A percentile compares a stretch with the other conserved stretches of the same genome.
phyloP scores from a whole-genome alignment of 1,284 basidiomycete species.

The Farysia itapuensis region DNA sequence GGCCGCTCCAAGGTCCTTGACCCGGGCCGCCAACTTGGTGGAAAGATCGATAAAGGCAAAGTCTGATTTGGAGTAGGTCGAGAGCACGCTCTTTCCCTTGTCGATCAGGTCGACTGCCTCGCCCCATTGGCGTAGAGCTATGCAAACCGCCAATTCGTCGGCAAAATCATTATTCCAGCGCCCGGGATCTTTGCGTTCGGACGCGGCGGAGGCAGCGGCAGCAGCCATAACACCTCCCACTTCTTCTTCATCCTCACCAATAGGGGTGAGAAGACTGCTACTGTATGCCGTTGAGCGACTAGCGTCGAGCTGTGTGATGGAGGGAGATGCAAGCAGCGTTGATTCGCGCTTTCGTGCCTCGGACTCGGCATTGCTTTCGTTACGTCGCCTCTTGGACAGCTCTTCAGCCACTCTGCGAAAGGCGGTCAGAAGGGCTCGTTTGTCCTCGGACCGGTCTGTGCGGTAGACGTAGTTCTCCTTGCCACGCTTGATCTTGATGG shows the following conservation, averaged over 20 bases:
- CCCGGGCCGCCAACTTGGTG: conserved; percentile 16
- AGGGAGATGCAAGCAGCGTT: conserved; percentile 18
- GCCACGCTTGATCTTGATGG: conserved; percentile 89
- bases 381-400: conserved; percentile 78
- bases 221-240: conserved; percentile 16
- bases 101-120: conserved; percentile 81
- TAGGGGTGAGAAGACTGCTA: conserved; percentile 10
- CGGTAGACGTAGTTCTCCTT: conserved; percentile 93
- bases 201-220: conserved; percentile 22
- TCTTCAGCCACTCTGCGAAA: conserved; percentile 92
- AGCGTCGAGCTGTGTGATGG: background rate
- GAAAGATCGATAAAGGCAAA: conserved; percentile 21
- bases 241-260: conserved; percentile 8
- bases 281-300: too few relatives aligned
- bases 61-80: conserved; percentile 63
- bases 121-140: conserved; percentile 85
- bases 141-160: conserved; percentile 86
- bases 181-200: conserved; percentile 58
- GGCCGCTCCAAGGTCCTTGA: conserved; percentile 67
- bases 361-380: conserved; percentile 72
- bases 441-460: conserved; percentile 77
- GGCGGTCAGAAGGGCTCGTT: conserved; percentile 79
- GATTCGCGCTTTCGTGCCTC: conserved; percentile 34
- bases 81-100: conserved; percentile 71
- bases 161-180: conserved; percentile 86